Conservation (phyloP, 2,329 filamentous ascomycete genomes). For the Cercospora canescens region DNA sequence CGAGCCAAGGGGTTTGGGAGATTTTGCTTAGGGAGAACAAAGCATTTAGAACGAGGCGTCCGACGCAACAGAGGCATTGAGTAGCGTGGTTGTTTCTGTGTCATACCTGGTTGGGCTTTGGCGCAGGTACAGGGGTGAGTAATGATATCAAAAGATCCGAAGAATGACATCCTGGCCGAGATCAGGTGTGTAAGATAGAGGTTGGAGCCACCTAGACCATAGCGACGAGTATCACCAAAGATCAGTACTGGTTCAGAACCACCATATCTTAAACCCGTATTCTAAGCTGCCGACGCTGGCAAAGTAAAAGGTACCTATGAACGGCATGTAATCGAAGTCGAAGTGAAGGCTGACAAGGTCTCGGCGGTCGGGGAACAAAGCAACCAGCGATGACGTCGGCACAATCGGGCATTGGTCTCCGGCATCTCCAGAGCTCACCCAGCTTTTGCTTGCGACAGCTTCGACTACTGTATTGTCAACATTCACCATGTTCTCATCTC, state of each 20-base stretch:
- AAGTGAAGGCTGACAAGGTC: neutral
- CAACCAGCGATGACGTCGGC: neutral
- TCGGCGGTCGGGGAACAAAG: neutral
- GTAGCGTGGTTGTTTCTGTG: neutral
- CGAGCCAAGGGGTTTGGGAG: neutral
- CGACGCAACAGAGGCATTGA: neutral
- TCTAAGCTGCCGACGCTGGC: neutral
- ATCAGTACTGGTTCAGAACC: neutral
- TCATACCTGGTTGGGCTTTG: neutral
- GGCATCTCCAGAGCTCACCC: neutral
- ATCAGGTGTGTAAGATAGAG: neutral
- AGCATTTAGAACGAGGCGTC: neutral
- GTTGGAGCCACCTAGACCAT: neutral
- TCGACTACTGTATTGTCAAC: neutral
- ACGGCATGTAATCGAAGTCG: too few relatives aligned
- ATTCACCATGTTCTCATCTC: constrained; percentile 27
- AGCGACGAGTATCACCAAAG: neutral
- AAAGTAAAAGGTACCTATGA: neutral
- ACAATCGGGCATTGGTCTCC: neutral
- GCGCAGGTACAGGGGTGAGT: neutral
- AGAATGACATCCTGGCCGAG: neutral
- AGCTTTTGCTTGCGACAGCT: constrained; percentile 2
- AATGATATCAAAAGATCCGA: neutral
- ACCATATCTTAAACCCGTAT: too few relatives aligned
- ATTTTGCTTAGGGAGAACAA: neutral